Base-by-base conservation (phyloP, 352 stramenopile species). In the Phytopythium ostracodes region DNA sequence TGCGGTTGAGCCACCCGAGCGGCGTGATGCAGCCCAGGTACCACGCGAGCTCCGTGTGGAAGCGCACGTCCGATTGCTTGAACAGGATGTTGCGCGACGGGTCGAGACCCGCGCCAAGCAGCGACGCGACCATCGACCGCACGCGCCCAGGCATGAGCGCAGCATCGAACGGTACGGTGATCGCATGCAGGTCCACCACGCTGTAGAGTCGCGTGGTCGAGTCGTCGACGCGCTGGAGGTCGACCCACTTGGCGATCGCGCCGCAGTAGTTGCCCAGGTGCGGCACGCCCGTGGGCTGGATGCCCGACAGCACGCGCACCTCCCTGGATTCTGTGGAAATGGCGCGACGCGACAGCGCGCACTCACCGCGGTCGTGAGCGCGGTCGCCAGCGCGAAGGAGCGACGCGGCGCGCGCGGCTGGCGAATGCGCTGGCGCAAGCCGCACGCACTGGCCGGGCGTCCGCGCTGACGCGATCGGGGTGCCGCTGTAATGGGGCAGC, bases 251-350 rank as follows among this genome's bases (percentile, higher is more conserved):
- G 62, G 87, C 85, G 63, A 99, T 97, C 4, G 98, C 97, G 54
- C 97, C 98, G 50, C 99, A 91, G 76, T 99, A 99, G 79, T 99
- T 99, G 62, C 98, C 98, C 53, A 99, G 72, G 67, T 99, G 97
- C 14, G 98, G 93, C n/a, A 94, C 88, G 31, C 98, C 98, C 20
- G 96, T 99, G 8, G 98, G 97, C 69, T 99, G 97, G 40, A 99
- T 98, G 49, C 97, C 97, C 9, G 91, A 98, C 50, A 99, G 86
- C 33, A 99, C 87, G 55, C 95, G 89, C 56, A 17, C 20, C 47
- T 54, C 47, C 15, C 46, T 31, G 11, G 46, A 20, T 15, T n/a
- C 47, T 10, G 47, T 18, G 24, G 47, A 53, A 7, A 55, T 17
- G 15, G 14, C 25, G 50, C 50, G 50, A 27, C 50, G 29, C 49